These are phyloP conservation scores for Boletus tomentosulus DNA, from an alignment of 768 basidiomycete species.

Conservation along the genomic window DNA sequence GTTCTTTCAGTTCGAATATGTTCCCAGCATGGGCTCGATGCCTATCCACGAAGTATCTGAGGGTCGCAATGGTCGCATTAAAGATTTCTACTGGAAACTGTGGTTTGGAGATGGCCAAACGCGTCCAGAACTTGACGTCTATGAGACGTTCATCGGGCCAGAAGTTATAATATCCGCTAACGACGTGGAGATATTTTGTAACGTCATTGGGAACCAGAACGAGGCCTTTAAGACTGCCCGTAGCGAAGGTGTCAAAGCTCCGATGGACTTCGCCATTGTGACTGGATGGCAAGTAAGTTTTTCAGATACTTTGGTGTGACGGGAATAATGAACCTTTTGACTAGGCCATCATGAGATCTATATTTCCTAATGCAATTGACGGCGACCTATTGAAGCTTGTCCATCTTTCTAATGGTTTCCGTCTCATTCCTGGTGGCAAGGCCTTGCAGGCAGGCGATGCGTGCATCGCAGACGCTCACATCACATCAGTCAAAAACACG, in stretches of 20 bases:
- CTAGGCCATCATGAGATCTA: constrained; percentile 98
- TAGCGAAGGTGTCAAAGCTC: constrained; percentile 68
- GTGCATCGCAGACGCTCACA: constrained; percentile 85
- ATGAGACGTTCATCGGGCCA: constrained; percentile 81
- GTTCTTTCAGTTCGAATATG: constrained; percentile 76
- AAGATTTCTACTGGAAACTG: constrained; percentile 96
- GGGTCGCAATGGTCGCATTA: constrained; percentile 85
- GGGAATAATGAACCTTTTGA: constrained; percentile 9
- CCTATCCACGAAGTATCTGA: constrained; percentile 89
- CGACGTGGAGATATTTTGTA: constrained; percentile 85
- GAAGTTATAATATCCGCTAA: constrained; percentile 75
- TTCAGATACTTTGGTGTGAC: neutral
- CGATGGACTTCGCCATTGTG: constrained; percentile 99
- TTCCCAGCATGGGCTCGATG: constrained; percentile 81
- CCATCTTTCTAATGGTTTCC: constrained; percentile 96
- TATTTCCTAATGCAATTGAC: constrained; percentile 89
- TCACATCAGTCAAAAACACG: constrained; percentile 84
- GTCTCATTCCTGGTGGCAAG: constrained; percentile 71
- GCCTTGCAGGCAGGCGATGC: constrained; percentile 82
- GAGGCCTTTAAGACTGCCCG: constrained; percentile 84
- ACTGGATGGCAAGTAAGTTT: constrained; percentile 91
- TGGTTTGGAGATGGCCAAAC: constrained; percentile 90
- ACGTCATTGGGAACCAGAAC: constrained; percentile 89
- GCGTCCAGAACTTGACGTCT: constrained; percentile 75
- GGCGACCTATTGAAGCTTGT: constrained; percentile 95